Evolutionary conservation across 305 asterid species (phyloP).

Genomic region (Petunia hybrid): DNA sequence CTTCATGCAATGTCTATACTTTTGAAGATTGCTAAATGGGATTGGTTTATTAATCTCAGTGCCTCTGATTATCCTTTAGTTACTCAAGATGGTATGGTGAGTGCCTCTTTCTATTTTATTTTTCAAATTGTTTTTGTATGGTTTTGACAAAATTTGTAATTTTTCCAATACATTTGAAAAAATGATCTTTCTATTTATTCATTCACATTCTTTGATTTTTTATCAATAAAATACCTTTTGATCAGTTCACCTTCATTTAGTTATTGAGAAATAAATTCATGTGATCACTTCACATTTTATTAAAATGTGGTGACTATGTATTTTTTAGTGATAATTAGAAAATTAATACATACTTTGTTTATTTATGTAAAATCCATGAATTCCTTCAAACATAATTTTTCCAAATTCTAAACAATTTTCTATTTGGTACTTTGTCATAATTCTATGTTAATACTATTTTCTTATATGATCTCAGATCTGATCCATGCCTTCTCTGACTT

Average conservation of each 20-base stretch:
- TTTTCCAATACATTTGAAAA: background rate
- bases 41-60: constrained; percentile 93
- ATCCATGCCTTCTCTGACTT: constrained; percentile 74
- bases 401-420: too few relatives aligned
- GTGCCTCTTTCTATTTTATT: constrained; percentile 38
- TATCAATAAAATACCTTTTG: background rate
- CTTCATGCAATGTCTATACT: constrained; percentile 80
- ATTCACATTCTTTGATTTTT: background rate
- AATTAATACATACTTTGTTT: background rate
- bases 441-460: too few relatives aligned
- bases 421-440: too few relatives aligned
- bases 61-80: constrained; percentile 91
- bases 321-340: too few relatives aligned
- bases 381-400: background rate
- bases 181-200: background rate
- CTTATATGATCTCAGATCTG: constrained; percentile 62
- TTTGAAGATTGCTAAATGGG: constrained; percentile 73
- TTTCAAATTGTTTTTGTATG: background rate
- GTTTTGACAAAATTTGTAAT: background rate
- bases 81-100: constrained; percentile 99
- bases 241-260: background rate
- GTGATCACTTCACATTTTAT: too few relatives aligned
- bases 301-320: too few relatives aligned
- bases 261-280: background rate
- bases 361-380: background rate